Base-by-base conservation (phyloP, 73 alveolate genomes). In the Paramecium sexaurelia region DNA sequence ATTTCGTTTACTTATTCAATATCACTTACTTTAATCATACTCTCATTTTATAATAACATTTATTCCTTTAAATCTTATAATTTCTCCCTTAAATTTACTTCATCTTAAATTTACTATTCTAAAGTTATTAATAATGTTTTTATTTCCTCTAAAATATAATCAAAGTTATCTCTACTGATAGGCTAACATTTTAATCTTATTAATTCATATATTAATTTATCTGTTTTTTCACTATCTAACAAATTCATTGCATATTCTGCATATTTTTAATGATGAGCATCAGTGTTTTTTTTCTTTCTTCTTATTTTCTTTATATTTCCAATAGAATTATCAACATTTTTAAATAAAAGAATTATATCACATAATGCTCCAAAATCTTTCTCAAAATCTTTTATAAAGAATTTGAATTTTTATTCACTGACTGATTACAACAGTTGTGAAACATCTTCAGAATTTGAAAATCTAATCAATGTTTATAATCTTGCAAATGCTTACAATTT, bases 281-380 rank as follows among this genome's bases (percentile, higher is more conserved):
- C 87, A 13, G 39, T 8, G 7, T 73, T 41, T 73, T 32, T 73
- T 6, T 32, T 35, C 11, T 37, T 73, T 37, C 45, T 73, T 37
- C 57, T 73, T 9, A 73, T 29, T 33, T 35, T 35, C 56, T 73
- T 73, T 5, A 73, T 37, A 32, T 24, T 32, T 37, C 27, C 56
- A 0, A 37, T 20, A 13, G 20, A 20, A 73, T 73, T 73, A 29
- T 35, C 37, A 15, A 37, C 26, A 20, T 73, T 35, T 33, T 37
- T 73, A n/a, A 73, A 73, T 13, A 73, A 32, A 29, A 73, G 56
- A 24, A 73, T 73, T 3, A 73, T n/a, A 73, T 73, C 87, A 73
- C 87, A 32, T 7, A 73, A 35, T 4, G 61, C 56, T 20, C 45
- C 55, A 27, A 35, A 73, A 73, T 73, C 87, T n/a, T 73, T 73